Evolutionary conservation across 1,284 basidiomycete species (phyloP).

Genomic region (Apiotrichum montevideense): DNA sequence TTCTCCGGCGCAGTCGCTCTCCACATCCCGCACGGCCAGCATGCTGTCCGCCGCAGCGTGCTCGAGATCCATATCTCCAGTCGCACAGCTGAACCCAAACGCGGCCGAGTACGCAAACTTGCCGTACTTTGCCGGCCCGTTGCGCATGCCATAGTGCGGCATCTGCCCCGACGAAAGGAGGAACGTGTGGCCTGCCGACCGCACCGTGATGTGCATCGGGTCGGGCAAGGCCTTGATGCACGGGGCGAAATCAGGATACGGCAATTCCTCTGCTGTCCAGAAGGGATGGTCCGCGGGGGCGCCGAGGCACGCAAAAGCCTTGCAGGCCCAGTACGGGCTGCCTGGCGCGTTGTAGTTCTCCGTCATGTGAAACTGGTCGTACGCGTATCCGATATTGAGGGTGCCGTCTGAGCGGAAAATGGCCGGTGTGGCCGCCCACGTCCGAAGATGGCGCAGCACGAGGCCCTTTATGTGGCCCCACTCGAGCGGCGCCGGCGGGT

Average conservation of each 20-base stretch:
- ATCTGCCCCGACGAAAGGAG: slow-evolving; percentile 69
- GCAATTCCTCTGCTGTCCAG: slow-evolving; percentile 61
- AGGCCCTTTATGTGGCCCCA: slow-evolving; percentile 70
- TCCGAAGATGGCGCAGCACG: slow-evolving; percentile 64
- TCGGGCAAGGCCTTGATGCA: slow-evolving; percentile 55
- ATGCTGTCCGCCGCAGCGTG: slow-evolving; percentile 65
- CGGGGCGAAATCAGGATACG: slow-evolving; percentile 51
- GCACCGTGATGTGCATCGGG: slow-evolving; percentile 62
- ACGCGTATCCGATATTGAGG: slow-evolving; percentile 65
- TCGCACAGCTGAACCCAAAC: slow-evolving; percentile 69
- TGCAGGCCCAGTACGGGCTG: slow-evolving; percentile 77
- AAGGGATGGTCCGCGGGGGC: slow-evolving; percentile 62
- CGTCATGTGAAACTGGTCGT: slow-evolving; percentile 68
- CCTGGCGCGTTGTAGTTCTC: slow-evolving; percentile 69
- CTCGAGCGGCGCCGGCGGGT: slow-evolving; percentile 58
- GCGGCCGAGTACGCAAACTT: slow-evolving; percentile 67
- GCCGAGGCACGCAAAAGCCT: slow-evolving; percentile 64
- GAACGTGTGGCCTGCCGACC: slow-evolving; percentile 57
- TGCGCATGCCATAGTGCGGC: slow-evolving; percentile 69
- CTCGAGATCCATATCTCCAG: slow-evolving; percentile 61
- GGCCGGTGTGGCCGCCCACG: slow-evolving; percentile 58
- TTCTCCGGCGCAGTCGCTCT: too few species aligned
- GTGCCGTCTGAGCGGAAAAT: slow-evolving; percentile 58
- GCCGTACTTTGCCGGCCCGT: slow-evolving; percentile 69
- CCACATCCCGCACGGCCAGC: slow-evolving; percentile 60